A percentile compares a stretch with the other conserved stretches of the same genome.
Evolutionary conservation across 1,284 basidiomycete species (phyloP).

Genomic region (Heliocybe sulcata): DNA sequence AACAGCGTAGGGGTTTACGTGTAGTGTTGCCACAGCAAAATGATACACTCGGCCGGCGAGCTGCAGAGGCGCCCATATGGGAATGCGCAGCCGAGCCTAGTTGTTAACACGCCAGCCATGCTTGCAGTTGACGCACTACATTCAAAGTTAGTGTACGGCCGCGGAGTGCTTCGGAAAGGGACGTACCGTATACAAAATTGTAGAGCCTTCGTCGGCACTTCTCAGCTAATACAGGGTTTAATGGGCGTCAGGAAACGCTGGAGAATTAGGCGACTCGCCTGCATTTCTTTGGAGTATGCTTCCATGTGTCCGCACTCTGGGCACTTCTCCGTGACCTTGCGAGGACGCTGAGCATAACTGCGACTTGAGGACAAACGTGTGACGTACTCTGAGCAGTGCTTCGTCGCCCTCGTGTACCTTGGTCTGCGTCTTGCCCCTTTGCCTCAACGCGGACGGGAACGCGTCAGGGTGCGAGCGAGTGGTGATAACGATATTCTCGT

Average conservation of each 20-base stretch:
- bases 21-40: slow-evolving; percentile 28
- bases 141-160: neutral
- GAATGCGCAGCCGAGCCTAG: slow-evolving; percentile 19
- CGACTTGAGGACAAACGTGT: neutral
- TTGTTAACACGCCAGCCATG: slow-evolving; percentile 78
- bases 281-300: slow-evolving; percentile 73
- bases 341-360: neutral
- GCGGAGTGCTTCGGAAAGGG: slow-evolving; percentile 1
- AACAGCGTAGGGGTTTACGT: slow-evolving; percentile 84
- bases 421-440: slow-evolving; percentile 89
- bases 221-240: slow-evolving; percentile 51
- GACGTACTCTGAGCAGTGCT: slow-evolving; percentile 60
- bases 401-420: slow-evolving; percentile 73
- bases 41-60: neutral
- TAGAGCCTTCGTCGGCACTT: slow-evolving; percentile 88
- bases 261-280: slow-evolving; percentile 34
- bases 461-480: slow-evolving; percentile 91
- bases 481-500: slow-evolving; percentile 87
- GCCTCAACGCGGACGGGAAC: slow-evolving; percentile 85
- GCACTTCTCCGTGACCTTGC: slow-evolving; percentile 87
- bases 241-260: neutral
- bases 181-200: slow-evolving; percentile 72
- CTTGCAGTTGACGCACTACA: slow-evolving; percentile 63
- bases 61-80: neutral
- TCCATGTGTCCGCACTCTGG: slow-evolving; percentile 83